These are phyloP conservation scores for Lactarius sp. DNA, from an alignment of 768 basidiomycete species.

Conservation along the genomic window DNA sequence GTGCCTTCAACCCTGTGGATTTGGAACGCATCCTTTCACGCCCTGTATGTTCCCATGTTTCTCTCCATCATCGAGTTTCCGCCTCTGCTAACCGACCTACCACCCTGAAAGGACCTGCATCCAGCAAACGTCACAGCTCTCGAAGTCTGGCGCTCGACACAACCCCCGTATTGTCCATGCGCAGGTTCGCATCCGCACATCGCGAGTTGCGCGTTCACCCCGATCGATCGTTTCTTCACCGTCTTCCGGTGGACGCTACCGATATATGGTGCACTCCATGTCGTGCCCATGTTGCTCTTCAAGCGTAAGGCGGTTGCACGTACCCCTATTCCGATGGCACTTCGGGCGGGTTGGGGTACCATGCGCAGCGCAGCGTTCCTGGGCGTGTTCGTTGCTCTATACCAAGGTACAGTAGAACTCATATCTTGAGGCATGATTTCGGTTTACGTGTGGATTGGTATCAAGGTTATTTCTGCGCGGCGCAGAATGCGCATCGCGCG, in stretches of 20 bases:
- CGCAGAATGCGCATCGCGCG: slow-evolving; percentile 50
- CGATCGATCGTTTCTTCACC: slow-evolving; percentile 64
- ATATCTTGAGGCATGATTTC: not conserved
- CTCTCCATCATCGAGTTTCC: not conserved
- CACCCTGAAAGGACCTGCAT: slow-evolving; percentile 4
- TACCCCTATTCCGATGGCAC: slow-evolving; percentile 61
- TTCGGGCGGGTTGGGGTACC: slow-evolving; percentile 65
- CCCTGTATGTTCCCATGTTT: slow-evolving; percentile 1
- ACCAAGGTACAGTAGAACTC: slow-evolving; percentile 46
- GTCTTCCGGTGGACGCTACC: slow-evolving; percentile 84
- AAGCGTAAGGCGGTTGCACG: slow-evolving; percentile 61
- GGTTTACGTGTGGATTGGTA: not conserved
- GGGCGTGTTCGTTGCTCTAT: slow-evolving; percentile 74
- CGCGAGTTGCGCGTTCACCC: slow-evolving; percentile 53
- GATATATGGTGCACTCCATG: slow-evolving; percentile 84
- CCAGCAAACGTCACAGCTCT: slow-evolving; percentile 7
- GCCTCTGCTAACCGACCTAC: not conserved
- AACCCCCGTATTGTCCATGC: slow-evolving; percentile 55
- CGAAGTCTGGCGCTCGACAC: slow-evolving; percentile 2
- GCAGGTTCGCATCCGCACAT: slow-evolving; percentile 70
- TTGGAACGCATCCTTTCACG: slow-evolving; percentile 10
- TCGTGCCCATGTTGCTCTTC: slow-evolving; percentile 83
- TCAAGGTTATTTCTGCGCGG: slow-evolving; percentile 47
- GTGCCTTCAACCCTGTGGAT: slow-evolving; percentile 6
- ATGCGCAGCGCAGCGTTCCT: slow-evolving; percentile 83